Evolutionary conservation across 2,329 filamentous ascomycete genomes (phyloP), one percentile per base, ranked within the genome.

Genomic region (Beauveria caledonica): DNA sequence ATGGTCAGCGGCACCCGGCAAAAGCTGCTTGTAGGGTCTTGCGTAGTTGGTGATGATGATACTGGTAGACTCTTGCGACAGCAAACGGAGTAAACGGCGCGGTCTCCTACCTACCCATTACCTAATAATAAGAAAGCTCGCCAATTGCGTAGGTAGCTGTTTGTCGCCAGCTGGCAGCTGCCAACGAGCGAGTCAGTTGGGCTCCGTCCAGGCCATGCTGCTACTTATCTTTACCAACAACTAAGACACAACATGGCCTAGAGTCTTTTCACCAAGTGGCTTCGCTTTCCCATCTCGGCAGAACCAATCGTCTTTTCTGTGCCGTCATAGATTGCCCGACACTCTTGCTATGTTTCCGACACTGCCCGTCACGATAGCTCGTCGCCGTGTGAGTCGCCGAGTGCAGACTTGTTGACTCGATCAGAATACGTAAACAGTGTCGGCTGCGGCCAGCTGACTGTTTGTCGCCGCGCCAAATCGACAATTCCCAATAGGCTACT

Each of bases 401-500:
- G 19, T 27, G 23, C n/a, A 33, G 25, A 45, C 13, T 17, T n/a
- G 40, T 46, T 60, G 57, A 61, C 52, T 61, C 52, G 59, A 61
- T 61, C 9, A 27, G 52, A 61, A 61, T 61, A 61, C 59, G 59
- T 61, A 61, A 61, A 44, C 19, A 6, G 39, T 45, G 13, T 50
- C 21, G 33, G 33, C 36, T 11, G 29, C 29, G 23, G 9, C 55
- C 21, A 45, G 40, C 40, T 44, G 25, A 55, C 52, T 52, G 29
- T 25, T 45, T 21, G 19, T 19, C 40, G 40, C 23, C 40, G 25
- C n/a, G 17, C 11, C 52, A 54, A 54, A 55, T 55, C 40, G 40
- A 33, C 19, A 15, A 25, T 42, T 11, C 5, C 36, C 36, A 42
- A n/a, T 13, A 17, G 21, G 19, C 29, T 40, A 25, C 33, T 36